A percentile compares a stretch with the other conserved stretches of the same genome.
Evolutionary conservation across 768 basidiomycete species (phyloP).

Genomic region (Hericium erinaceus): DNA sequence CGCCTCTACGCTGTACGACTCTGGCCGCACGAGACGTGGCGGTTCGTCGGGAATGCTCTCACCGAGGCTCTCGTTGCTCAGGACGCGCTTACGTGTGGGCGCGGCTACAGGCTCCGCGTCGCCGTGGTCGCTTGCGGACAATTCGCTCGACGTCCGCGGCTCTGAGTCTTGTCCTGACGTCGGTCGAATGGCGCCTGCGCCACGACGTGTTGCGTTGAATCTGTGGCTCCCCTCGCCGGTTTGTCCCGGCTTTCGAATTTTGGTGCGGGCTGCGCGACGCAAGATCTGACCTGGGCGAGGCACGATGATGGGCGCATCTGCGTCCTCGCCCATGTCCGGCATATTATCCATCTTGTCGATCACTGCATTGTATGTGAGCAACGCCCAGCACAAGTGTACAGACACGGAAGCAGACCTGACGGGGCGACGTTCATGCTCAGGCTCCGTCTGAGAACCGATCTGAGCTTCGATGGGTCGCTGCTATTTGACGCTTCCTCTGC

Average conservation of each 20-base stretch:
- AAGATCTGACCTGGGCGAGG: slow-evolving; percentile 85
- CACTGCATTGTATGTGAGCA: slow-evolving; percentile 27
- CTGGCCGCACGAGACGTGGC: slow-evolving; percentile 32
- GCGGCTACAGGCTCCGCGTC: slow-evolving; percentile 23
- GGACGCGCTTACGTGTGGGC: slow-evolving; percentile 28
- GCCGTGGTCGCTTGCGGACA: slow-evolving; percentile 35
- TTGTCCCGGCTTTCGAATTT: slow-evolving; percentile 80
- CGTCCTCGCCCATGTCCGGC: slow-evolving; percentile 64
- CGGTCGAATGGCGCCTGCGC: slow-evolving; percentile 22
- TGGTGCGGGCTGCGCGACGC: slow-evolving; percentile 86
- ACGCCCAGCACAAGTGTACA: not conserved
- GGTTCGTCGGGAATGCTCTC: slow-evolving; percentile 18
- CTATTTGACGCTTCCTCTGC: slow-evolving; percentile 83
- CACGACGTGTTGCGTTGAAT: slow-evolving; percentile 44
- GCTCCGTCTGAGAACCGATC: slow-evolving; percentile 74
- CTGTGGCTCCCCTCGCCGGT: slow-evolving; percentile 80
- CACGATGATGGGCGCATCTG: slow-evolving; percentile 85
- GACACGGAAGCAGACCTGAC: slow-evolving; percentile 53
- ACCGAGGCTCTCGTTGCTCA: slow-evolving; percentile 34
- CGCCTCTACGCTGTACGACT: slow-evolving; percentile 74
- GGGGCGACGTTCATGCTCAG: slow-evolving; percentile 81
- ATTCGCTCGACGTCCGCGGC: slow-evolving; percentile 57
- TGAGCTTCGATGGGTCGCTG: slow-evolving; percentile 73
- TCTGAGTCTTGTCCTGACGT: slow-evolving; percentile 2
- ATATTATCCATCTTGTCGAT: slow-evolving; percentile 62